A percentile compares a stretch with the other conserved stretches of the same genome.
Evolutionary conservation across 1,284 basidiomycete genomes (phyloP).

Genomic region (Heterobasidion irregulare): DNA sequence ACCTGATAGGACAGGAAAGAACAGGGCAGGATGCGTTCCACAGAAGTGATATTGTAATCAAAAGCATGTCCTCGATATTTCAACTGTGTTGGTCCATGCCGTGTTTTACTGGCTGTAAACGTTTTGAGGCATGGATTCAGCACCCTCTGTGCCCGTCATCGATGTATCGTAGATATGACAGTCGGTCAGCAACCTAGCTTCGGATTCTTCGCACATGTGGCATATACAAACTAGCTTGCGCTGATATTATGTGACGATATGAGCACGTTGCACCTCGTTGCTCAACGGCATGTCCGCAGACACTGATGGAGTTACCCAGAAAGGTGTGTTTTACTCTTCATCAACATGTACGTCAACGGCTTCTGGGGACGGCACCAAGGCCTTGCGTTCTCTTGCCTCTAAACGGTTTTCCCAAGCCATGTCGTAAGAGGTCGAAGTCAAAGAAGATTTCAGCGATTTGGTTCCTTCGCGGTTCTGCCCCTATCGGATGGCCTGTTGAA

Average conservation of each 20-base stretch:
- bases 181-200: neutral
- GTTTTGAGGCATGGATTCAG: neutral
- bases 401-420: neutral
- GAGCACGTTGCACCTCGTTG: neutral
- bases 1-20: too few species aligned
- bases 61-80: too few species aligned
- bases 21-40: too few species aligned
- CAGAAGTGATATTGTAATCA: too few species aligned
- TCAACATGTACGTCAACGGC: neutral
- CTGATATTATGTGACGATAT: conserved; percentile 2
- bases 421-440: neutral
- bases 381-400: neutral
- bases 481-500: neutral
- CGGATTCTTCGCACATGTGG: neutral
- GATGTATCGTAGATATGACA: neutral
- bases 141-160: neutral
- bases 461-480: neutral
- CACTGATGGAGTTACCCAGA: neutral
- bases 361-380: neutral
- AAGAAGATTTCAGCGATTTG: neutral
- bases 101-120: too few species aligned
- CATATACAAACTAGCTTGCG: neutral
- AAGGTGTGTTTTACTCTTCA: neutral
- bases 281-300: neutral
- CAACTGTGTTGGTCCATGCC: too few species aligned